Conservation (phyloP, 768 basidiomycete species). For the Mycena epipterygia region DNA sequence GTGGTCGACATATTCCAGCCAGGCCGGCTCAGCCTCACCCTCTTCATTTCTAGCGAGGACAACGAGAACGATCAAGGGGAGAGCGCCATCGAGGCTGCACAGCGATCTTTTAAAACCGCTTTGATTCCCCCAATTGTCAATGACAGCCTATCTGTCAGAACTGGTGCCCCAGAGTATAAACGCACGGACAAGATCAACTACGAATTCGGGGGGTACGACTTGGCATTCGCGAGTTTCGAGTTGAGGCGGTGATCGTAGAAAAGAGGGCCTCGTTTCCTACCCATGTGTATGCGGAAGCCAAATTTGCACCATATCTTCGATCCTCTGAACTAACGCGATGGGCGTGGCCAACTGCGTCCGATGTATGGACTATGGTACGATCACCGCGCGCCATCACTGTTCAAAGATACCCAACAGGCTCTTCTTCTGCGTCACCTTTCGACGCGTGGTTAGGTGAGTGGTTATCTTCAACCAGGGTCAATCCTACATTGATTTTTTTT, state of each 20-base stretch:
- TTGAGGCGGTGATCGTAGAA: slow-evolving; percentile 44
- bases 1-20: slow-evolving; percentile 96
- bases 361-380: slow-evolving; percentile 9
- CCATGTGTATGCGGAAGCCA: slow-evolving; percentile 23
- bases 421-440: not conserved
- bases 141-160: slow-evolving; percentile 8
- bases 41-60: slow-evolving; percentile 86
- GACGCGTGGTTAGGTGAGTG: slow-evolving; percentile 21
- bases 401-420: not conserved
- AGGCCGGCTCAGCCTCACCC: slow-evolving; percentile 83
- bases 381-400: slow-evolving; percentile 17
- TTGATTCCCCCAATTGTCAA: slow-evolving; percentile 50
- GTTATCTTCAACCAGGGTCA: not conserved
- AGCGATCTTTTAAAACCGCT: slow-evolving; percentile 80
- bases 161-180: slow-evolving; percentile 60
- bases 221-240: slow-evolving; percentile 92
- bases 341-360: not conserved
- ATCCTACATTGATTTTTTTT: not conserved
- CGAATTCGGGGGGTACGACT: slow-evolving; percentile 93
- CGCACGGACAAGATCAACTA: slow-evolving; percentile 98
- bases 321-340: not conserved
- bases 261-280: slow-evolving; percentile 6
- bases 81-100: slow-evolving; percentile 76
- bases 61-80: slow-evolving; percentile 63
- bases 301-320: slow-evolving; percentile 16